A percentile compares a stretch with the other conserved stretches of the same genome.
Evolutionary conservation across 148 eudicot genomes (phyloP).

Genomic region (Arbutus unedo): DNA sequence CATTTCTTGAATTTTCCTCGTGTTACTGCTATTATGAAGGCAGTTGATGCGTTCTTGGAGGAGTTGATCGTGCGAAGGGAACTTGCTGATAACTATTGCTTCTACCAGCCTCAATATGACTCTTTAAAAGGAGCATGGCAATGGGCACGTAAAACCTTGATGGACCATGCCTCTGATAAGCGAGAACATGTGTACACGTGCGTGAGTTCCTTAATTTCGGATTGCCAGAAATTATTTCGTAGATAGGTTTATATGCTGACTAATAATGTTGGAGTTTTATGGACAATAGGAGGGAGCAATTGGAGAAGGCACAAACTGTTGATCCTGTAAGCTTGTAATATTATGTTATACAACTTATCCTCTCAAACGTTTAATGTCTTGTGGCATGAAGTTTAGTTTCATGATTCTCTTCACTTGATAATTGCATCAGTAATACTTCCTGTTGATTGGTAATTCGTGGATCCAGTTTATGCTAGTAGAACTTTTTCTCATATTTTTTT

Average conservation of each 20-base stretch:
- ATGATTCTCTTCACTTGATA: no score
- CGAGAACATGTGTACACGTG: slow-evolving; percentile 88
- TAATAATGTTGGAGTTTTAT: not conserved
- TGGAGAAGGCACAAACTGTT: slow-evolving; percentile 96
- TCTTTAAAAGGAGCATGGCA: slow-evolving; percentile 95
- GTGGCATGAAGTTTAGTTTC: not conserved
- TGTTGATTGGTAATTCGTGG: not conserved
- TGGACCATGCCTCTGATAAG: slow-evolving; percentile 87
- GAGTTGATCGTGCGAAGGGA: slow-evolving; percentile 92
- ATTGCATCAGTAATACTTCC: not conserved
- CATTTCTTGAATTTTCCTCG: slow-evolving; percentile 2
- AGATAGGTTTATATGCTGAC: not conserved
- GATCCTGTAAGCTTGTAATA: slow-evolving; percentile 63
- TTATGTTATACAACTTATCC: not conserved
- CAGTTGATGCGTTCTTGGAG: slow-evolving; percentile 88
- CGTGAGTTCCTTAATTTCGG: slow-evolving; percentile 28
- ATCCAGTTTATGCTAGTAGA: slow-evolving; percentile 4
- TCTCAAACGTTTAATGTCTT: not conserved
- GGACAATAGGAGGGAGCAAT: slow-evolving; percentile 64
- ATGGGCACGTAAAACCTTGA: slow-evolving; percentile 89
- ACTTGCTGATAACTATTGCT: slow-evolving; percentile 92
- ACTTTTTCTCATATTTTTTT: not conserved
- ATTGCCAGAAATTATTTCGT: not conserved
- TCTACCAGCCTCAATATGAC: slow-evolving; percentile 91
- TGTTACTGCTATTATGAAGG: slow-evolving; percentile 45